These are phyloP conservation scores for Cadophora malorum DNA, from an alignment of 2,329 filamentous ascomycete genomes.

Conservation along the genomic window DNA sequence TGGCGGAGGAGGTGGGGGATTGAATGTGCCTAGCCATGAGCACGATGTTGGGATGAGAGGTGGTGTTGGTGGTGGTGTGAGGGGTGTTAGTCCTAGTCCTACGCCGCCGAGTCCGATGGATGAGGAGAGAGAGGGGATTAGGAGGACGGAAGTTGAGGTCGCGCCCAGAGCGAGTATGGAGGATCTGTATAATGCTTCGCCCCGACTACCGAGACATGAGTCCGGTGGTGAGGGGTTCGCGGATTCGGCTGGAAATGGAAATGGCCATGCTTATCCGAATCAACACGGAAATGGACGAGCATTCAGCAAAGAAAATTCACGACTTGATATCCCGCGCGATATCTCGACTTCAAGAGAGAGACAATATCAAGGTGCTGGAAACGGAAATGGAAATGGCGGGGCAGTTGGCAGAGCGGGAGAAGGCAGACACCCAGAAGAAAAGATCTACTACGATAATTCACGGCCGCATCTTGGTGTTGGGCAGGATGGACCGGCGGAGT, in stretches of 20 bases:
- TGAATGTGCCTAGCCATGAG: constrained; percentile 18
- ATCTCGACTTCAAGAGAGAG: not conserved
- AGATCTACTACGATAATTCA: constrained; percentile 50
- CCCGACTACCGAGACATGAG: constrained; percentile 34
- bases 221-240: not conserved
- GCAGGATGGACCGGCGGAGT: constrained; percentile 47
- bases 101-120: constrained; percentile 27
- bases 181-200: constrained; percentile 48
- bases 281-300: not conserved
- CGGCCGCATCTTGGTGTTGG: not conserved
- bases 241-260: not conserved
- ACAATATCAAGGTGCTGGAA: not conserved
- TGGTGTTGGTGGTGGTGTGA: not conserved
- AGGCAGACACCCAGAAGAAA: constrained; percentile 54
- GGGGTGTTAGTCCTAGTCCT: constrained; percentile 21
- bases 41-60: constrained; percentile 6
- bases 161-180: constrained; percentile 31
- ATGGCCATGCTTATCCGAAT: not conserved
- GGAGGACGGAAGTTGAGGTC: constrained; percentile 21
- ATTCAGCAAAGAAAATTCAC: not conserved
- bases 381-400: not conserved
- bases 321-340: not conserved
- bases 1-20: not conserved
- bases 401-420: not conserved
- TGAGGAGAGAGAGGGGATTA: constrained; percentile 8